phyloP scores from a whole-genome alignment of 768 basidiomycete genomes.

The Pleurotus citrinopileatus region DNA sequence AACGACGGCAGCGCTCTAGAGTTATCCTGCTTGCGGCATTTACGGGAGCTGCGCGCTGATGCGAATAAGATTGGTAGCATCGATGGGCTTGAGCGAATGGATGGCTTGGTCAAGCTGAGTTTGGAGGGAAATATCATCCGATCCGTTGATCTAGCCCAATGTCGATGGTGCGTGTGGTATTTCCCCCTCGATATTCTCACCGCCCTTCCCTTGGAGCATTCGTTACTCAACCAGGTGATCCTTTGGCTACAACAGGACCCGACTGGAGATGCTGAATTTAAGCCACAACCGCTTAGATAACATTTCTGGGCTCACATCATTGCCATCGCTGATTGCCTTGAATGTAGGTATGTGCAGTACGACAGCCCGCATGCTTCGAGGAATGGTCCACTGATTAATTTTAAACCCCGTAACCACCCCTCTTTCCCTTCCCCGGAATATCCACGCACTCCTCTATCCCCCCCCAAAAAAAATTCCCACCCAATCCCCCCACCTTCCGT shows the following conservation, averaged over 20 bases:
- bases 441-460: not conserved
- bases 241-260: conserved; percentile 36
- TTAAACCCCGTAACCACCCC: conserved; percentile 4
- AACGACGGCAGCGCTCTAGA: conserved; percentile 43
- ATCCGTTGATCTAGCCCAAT: conserved; percentile 55
- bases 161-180: conserved; percentile 63
- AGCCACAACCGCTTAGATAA: conserved; percentile 68
- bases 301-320: conserved; percentile 57
- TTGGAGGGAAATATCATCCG: conserved; percentile 71
- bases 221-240: conserved; percentile 12
- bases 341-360: conserved; percentile 71
- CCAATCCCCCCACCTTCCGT: not conserved
- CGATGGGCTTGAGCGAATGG: conserved; percentile 76
- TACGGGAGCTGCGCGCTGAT: conserved; percentile 90
- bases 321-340: conserved; percentile 65
- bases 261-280: conserved; percentile 81
- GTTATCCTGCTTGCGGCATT: conserved; percentile 75
- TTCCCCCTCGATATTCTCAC: conserved; percentile 14
- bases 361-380: conserved; percentile 7
- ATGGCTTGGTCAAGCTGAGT: conserved; percentile 81
- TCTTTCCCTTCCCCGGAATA: conserved; percentile 9
- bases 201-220: conserved; percentile 11
- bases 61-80: conserved; percentile 73
- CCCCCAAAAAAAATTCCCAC: not conserved
- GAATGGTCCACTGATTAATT: conserved; percentile 5